Conservation (phyloP, 2,329 filamentous ascomycete genomes). For the Epichloe scottii region DNA sequence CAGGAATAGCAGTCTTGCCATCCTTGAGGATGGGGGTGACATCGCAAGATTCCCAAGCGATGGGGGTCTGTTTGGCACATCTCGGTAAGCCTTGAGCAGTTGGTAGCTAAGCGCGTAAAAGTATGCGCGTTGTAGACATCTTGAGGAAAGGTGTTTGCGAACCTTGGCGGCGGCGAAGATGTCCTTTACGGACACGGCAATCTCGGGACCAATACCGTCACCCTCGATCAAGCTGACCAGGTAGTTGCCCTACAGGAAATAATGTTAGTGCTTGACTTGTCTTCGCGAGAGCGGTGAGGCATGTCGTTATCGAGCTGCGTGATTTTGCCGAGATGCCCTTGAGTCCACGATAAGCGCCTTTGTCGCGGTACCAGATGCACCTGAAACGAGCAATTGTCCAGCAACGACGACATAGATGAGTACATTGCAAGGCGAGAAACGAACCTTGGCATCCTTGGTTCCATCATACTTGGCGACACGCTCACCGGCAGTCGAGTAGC, state of each 20-base stretch:
- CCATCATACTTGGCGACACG: slow-evolving; percentile 90
- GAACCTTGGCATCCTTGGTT: slow-evolving; percentile 75
- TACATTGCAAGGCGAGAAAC: slow-evolving; percentile 22
- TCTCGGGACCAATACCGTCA: slow-evolving; percentile 97
- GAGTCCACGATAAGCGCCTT: not conserved
- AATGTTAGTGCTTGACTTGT: not conserved
- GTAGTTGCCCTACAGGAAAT: slow-evolving; percentile 64
- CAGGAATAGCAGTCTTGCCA: slow-evolving; percentile 89
- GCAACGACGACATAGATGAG: not conserved
- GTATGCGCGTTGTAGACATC: not conserved
- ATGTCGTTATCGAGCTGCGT: not conserved
- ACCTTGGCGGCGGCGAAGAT: slow-evolving; percentile 95
- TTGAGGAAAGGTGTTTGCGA: slow-evolving; percentile 15
- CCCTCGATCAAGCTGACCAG: slow-evolving; percentile 96
- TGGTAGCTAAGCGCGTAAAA: not conserved
- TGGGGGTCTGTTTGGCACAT: slow-evolving; percentile 52
- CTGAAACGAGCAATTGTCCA: not conserved
- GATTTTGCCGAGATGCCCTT: slow-evolving; percentile 14
- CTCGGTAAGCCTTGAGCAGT: not conserved
- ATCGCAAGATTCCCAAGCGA: slow-evolving; percentile 95
- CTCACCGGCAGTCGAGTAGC: slow-evolving; percentile 52
- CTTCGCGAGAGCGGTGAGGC: not conserved
- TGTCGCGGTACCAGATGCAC: not conserved
- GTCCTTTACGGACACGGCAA: slow-evolving; percentile 94
- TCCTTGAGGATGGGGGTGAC: slow-evolving; percentile 89